Conservation (phyloP, 768 basidiomycete genomes). For the Pluteus cervinus region DNA sequence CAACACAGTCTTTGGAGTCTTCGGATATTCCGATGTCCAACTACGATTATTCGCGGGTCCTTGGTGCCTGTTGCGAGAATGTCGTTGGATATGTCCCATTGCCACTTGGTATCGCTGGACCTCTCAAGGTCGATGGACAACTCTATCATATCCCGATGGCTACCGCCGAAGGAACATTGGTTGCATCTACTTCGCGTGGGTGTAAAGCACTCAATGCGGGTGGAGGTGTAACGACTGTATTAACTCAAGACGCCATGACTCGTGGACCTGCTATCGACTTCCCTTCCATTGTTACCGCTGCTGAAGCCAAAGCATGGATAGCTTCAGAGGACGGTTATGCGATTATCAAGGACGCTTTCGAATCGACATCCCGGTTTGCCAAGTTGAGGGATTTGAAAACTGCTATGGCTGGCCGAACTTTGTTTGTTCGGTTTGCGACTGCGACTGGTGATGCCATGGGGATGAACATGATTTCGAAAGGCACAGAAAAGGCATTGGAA, state of each 20-base stretch:
- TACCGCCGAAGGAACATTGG: conserved; percentile 98
- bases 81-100: conserved; percentile 96
- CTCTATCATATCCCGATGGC: conserved; percentile 95
- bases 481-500: conserved; percentile 91
- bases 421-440: conserved; percentile 91
- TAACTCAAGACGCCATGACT: conserved; percentile 94
- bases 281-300: conserved; percentile 73
- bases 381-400: conserved; percentile 81
- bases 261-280: conserved; percentile 98
- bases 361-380: conserved; percentile 92
- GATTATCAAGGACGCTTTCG: conserved; percentile 79
- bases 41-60: conserved; percentile 92
- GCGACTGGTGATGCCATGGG: conserved; percentile 99
- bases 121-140: conserved; percentile 83
- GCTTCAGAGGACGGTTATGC: conserved; percentile 73
- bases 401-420: conserved; percentile 86
- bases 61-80: conserved; percentile 98
- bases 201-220: conserved; percentile 97
- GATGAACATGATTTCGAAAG: conserved; percentile 99
- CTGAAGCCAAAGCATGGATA: conserved; percentile 83
- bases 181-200: conserved; percentile 94
- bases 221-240: conserved; percentile 91
- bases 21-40: conserved; percentile 77
- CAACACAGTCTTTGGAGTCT: conserved; percentile 75
- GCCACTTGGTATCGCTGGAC: conserved; percentile 95